A percentile compares a stretch with the other conserved stretches of the same genome.
phyloP scores from a whole-genome alignment of 2,329 filamentous ascomycete genomes.

The Pleomassaria siparia region DNA sequence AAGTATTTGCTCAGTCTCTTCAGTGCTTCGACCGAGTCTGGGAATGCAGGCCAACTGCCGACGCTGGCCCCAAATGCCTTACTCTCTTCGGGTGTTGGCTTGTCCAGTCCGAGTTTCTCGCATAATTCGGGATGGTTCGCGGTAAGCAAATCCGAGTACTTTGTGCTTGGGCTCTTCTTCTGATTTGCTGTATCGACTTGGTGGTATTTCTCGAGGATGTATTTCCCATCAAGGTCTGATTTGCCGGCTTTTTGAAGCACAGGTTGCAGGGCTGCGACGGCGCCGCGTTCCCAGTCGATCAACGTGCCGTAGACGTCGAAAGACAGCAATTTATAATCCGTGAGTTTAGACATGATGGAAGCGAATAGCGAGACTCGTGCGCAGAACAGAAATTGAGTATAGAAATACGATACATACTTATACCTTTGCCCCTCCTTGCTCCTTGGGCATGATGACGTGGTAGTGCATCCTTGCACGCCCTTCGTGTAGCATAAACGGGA shows the following conservation, averaged over 20 bases:
- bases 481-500: no score
- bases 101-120: slow-evolving; percentile 43
- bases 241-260: slow-evolving; percentile 44
- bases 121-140: slow-evolving; percentile 53
- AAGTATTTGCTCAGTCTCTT: slow-evolving; percentile 52
- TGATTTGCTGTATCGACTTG: slow-evolving; percentile 55
- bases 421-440: no score
- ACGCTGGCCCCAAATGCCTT: slow-evolving; percentile 56
- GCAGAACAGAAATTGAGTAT: not conserved
- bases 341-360: slow-evolving; percentile 18
- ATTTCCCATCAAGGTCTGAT: slow-evolving; percentile 23
- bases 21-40: slow-evolving; percentile 59
- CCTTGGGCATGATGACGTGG: no score
- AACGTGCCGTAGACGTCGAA: slow-evolving; percentile 83
- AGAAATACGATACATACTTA: not conserved
- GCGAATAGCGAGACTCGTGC: not conserved
- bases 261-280: slow-evolving; percentile 57
- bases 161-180: slow-evolving; percentile 55
- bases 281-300: slow-evolving; percentile 75
- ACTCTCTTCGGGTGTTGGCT: slow-evolving; percentile 45
- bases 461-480: no score
- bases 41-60: slow-evolving; percentile 58
- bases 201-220: slow-evolving; percentile 47
- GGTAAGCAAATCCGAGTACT: slow-evolving; percentile 63
- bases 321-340: slow-evolving; percentile 57